Evolutionary conservation across 768 basidiomycete species (phyloP).

Genomic region (Crepidotus variabilis): DNA sequence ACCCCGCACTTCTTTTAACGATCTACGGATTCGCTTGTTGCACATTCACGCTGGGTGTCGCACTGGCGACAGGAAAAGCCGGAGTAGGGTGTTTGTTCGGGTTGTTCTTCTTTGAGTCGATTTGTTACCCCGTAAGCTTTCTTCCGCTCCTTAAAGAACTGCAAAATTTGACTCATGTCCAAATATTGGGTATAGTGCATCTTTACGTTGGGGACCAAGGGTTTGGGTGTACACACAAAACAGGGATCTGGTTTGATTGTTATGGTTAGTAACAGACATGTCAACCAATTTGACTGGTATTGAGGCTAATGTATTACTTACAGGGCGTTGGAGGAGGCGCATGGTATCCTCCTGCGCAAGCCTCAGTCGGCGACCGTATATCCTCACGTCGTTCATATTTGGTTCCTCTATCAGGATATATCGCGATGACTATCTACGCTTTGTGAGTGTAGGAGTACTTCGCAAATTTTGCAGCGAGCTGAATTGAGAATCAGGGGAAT

Average conservation of each 20-base stretch:
- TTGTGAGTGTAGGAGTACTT: slow-evolving; percentile 35
- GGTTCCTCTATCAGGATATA: slow-evolving; percentile 56
- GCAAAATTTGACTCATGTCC: not conserved
- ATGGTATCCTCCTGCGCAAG: slow-evolving; percentile 67
- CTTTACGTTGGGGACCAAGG: slow-evolving; percentile 64
- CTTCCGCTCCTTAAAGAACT: not conserved
- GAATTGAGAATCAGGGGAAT: slow-evolving; percentile 36
- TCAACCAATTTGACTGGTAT: too few relatives aligned
- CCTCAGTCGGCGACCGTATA: slow-evolving; percentile 44
- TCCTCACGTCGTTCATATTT: slow-evolving; percentile 55
- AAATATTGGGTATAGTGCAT: slow-evolving; percentile 36
- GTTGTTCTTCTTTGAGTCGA: slow-evolving; percentile 74
- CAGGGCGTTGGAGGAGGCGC: slow-evolving; percentile 59
- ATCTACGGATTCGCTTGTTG: slow-evolving; percentile 50
- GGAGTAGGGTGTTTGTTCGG: slow-evolving; percentile 60
- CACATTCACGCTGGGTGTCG: slow-evolving; percentile 47
- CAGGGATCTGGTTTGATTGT: slow-evolving; percentile 61
- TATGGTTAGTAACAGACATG: slow-evolving; percentile 46
- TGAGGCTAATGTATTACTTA: not conserved
- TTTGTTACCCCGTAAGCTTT: slow-evolving; percentile 57
- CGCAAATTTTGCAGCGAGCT: not conserved
- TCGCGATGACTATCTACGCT: slow-evolving; percentile 55
- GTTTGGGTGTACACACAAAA: slow-evolving; percentile 58
- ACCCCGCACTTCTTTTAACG: slow-evolving; percentile 60
- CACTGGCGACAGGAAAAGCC: slow-evolving; percentile 45